Evolutionary conservation across 2,329 filamentous ascomycete species (phyloP), one percentile per base, ranked within the genome.

Genomic region (Cadophora luteo-olivacea): DNA sequence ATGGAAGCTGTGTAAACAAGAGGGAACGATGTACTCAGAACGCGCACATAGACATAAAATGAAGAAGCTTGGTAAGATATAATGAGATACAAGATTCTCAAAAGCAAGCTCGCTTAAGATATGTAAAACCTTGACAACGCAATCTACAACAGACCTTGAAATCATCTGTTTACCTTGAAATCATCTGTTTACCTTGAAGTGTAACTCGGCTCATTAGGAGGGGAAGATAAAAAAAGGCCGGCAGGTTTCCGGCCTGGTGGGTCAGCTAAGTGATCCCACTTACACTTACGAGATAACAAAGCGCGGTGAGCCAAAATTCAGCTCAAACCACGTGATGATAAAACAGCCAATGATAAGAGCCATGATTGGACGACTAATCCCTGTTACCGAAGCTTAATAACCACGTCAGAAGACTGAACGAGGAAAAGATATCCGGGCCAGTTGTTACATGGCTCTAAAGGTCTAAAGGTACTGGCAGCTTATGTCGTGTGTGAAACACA

Each of bases 181-280:
- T n/a, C n/a, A n/a, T n/a, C n/a, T n/a, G n/a, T n/a, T n/a, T n/a
- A n/a, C n/a, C n/a, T 41, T 41, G 8, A 41, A 16, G 38, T 41
- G 14, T 48, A n/a, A 22, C 2, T 22, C 45, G 22, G 9, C 16
- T 48, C 45, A 22, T 19, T 19, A 48, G 57, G 64, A 14, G n/a
- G n/a, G 52, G 14, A 4, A 38, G 36, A 54, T 52, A 45, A n/a
- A n/a, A n/a, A n/a, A n/a, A n/a, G 70, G 70, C 70, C 70, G 70
- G 70, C 71, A 72, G 51, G 41, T 52, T 25, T 33, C 58, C 65
- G 69, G 33, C 33, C 33, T 36, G 33, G 33, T 36, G 65, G 68
- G 64, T 38, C 66, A 33, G 45, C 49, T 38, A 38, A 52, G 32
- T 22, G 45, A 33, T 52, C 48, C 38, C n/a, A n/a, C n/a, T n/a